phyloP scores from a whole-genome alignment of 305 asterid genomes.

The Fraxinus nigra region DNA sequence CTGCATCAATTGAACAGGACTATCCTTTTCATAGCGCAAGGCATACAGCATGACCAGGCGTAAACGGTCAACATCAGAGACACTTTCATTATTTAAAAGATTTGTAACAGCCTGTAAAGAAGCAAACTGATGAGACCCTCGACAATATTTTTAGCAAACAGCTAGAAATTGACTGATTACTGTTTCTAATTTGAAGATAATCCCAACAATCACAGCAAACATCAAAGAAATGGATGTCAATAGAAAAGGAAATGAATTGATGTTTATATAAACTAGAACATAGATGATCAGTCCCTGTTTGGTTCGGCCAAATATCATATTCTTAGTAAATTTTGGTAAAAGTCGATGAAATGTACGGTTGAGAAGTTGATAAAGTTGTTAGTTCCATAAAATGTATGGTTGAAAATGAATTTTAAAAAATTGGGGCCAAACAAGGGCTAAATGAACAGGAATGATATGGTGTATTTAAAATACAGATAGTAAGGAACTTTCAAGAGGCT shows the following conservation, averaged over 20 bases:
- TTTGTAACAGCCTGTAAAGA: constrained; percentile 83
- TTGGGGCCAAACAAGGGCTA: neutral
- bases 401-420: neutral
- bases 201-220: neutral
- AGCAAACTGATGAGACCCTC: constrained; percentile 5
- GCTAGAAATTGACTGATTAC: neutral
- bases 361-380: neutral
- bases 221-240: neutral
- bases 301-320: neutral
- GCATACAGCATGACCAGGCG: constrained; percentile 97
- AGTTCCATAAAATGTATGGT: neutral
- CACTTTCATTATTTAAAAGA: constrained; percentile 67
- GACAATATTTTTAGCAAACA: neutral
- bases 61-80: constrained; percentile 87
- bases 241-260: neutral
- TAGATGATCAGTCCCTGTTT: neutral
- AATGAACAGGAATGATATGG: neutral
- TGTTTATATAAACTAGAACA: neutral
- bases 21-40: constrained; percentile 94
- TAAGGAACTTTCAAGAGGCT: neutral
- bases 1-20: constrained; percentile 98
- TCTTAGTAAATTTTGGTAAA: neutral
- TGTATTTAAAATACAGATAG: neutral
- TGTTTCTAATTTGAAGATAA: neutral
- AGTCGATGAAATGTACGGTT: neutral